Base-by-base conservation (phyloP, 306 rosid species). In the Vicia faba region DNA sequence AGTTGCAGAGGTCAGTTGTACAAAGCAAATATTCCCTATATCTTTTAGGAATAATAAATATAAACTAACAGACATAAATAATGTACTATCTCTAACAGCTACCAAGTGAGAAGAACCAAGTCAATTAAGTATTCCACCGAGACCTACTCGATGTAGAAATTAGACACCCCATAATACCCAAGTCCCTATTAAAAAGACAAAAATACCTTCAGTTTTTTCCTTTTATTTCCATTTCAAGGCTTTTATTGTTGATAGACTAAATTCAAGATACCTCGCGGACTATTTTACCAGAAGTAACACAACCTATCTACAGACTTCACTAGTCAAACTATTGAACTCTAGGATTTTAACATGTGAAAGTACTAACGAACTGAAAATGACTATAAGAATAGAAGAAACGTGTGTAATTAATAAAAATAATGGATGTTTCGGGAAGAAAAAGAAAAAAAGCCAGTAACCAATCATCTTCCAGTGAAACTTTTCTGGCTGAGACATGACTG, bases 391-490 rank as follows among this genome's bases (percentile, higher is more conserved):
- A 31, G 12, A 39, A 65, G 19, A 36, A 35, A 70, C 13, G 56
- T 3, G 14, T 26, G 9, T 12, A 14, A 11, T 23, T 23, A 50
- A 50, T 55, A n/a, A 61, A 38, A 15, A 70, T 46, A 53, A 56
- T 23, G 14, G 64, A 66, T 14, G 16, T n/a, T 59, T 18, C 33
- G 25, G 25, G 2, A 23, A 23, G 25, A 53, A 50, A 53, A 44
- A 15, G 60, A 31, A 20, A 45, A 43, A 44, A 5, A 10, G 41
- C 8, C 8, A 10, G 41, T 12, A 66, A 41, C 66, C 62, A 66
- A 66, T 53, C 29, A 66, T 59, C 14, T 23, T 49, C 20, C 26
- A 55, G 35, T 36, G 41, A 70, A 76, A 33, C n/a, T 50, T 25
- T 19, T 53, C 11, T 4, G 66, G 39, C 46, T 45, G 26, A 64